Base-by-base conservation (phyloP, 2,329 filamentous ascomycete species). In the Botrytis byssoidea region DNA sequence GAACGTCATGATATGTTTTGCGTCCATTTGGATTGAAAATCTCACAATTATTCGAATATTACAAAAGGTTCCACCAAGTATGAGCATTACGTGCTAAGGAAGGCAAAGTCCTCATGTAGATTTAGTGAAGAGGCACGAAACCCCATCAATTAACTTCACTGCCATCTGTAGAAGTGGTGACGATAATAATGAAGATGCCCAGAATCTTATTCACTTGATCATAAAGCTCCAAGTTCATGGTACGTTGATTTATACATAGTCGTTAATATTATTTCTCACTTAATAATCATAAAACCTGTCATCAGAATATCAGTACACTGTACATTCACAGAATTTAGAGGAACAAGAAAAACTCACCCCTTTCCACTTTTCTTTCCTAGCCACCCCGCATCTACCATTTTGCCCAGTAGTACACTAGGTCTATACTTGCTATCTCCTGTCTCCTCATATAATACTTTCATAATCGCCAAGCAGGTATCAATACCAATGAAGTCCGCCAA, bases 351-450 rank as follows among this genome's bases (percentile, higher is more conserved):
- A 73, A 75, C 79, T 77, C 72, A 81, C 78, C 96, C 96, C 85
- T 96, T 98, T 37, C 95, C 95, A 79, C 90, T 93, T 89, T 99
- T 99, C 90, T 97, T 98, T 32, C 96, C 96, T 76, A 98, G 81
- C 96, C 96, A 99, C 3, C 96, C 96, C 29, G 96, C 96, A 86
- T 97, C 94, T 2, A 99, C 96, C 94, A 98, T 98, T 84, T 97
- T 97, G 81, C 89, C 88, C 77, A 99, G 83, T 77, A 98, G 84
- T 35, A 97, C 93, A 66, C 93, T 92, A 3, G 96, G 95, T 64
- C 96, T 88, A 82, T 99, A 99, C 84, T 99, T 99, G 76, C 92
- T 95, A 83, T 99, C 96, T 12, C 95, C 95, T 4, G 95, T 96
- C 85, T 98, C 95, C 74, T 89, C 86, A 81, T 98, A 90, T 80